Conservation (phyloP, 2,329 filamentous ascomycete genomes). For the Periconia sp. region DNA sequence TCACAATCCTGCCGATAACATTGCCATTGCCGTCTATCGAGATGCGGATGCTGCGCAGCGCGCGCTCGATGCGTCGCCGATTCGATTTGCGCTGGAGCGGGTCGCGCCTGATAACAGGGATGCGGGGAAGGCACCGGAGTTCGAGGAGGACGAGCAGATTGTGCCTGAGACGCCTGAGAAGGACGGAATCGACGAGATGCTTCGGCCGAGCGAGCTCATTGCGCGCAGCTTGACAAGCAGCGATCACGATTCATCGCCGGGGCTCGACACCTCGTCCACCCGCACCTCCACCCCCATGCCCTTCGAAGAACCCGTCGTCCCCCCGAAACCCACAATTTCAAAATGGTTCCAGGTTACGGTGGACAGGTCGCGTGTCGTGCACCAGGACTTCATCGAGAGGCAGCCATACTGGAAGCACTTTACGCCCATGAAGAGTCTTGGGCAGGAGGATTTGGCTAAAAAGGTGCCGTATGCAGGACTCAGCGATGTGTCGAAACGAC, state of each 20-base stretch:
- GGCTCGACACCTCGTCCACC: not conserved
- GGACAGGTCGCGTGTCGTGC: slow-evolving; percentile 46
- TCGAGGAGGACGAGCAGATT: slow-evolving; percentile 6
- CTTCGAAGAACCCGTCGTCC: slow-evolving; percentile 18
- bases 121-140: not conserved
- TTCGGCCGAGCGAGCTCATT: slow-evolving; percentile 28
- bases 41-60: slow-evolving; percentile 47
- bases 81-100: slow-evolving; percentile 54
- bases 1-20: slow-evolving; percentile 48
- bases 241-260: slow-evolving; percentile 1
- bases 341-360: slow-evolving; percentile 51
- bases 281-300: slow-evolving; percentile 25
- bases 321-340: slow-evolving; percentile 25
- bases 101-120: slow-evolving; percentile 13
- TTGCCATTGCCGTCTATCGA: slow-evolving; percentile 55
- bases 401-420: slow-evolving; percentile 43
- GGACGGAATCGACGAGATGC: slow-evolving; percentile 37
- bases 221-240: not conserved
- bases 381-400: slow-evolving; percentile 50
- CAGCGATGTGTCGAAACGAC: slow-evolving; percentile 47
- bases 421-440: slow-evolving; percentile 36
- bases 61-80: slow-evolving; percentile 52
- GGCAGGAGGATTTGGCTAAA: slow-evolving; percentile 46
- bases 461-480: slow-evolving; percentile 49
- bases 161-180: slow-evolving; percentile 10